Evolutionary conservation across 768 basidiomycete species (phyloP).

Genomic region (Lactarius hatsudake): DNA sequence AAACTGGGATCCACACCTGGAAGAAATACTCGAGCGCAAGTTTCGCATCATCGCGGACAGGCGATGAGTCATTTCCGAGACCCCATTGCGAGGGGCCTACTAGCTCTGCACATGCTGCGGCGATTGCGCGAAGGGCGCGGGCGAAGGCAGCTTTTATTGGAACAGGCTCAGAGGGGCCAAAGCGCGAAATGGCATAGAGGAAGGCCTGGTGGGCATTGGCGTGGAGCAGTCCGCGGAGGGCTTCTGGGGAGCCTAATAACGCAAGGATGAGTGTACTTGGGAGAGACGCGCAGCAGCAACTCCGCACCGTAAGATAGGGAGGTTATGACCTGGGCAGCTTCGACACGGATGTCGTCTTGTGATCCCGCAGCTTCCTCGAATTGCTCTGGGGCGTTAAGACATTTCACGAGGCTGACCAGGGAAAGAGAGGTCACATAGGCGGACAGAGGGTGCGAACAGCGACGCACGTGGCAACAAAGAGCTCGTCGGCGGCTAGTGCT

Average conservation of each 20-base stretch:
- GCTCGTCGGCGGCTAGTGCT: slow-evolving; percentile 52
- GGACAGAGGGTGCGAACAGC: background rate
- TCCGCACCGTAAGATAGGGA: slow-evolving; percentile 65
- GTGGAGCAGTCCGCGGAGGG: slow-evolving; percentile 54
- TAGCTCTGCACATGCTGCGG: slow-evolving; percentile 59
- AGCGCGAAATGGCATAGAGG: slow-evolving; percentile 56
- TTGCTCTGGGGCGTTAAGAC: slow-evolving; percentile 46
- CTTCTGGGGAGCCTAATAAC: slow-evolving; percentile 56
- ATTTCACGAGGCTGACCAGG: slow-evolving; percentile 56
- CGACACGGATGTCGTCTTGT: slow-evolving; percentile 56
- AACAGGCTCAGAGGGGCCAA: slow-evolving; percentile 39
- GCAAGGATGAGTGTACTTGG: background rate
- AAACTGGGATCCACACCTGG: slow-evolving; percentile 40
- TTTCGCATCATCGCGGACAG: slow-evolving; percentile 49
- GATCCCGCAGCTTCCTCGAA: slow-evolving; percentile 36
- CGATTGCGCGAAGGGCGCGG: slow-evolving; percentile 60
- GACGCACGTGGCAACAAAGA: slow-evolving; percentile 54
- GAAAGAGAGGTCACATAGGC: background rate
- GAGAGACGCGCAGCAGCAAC: background rate
- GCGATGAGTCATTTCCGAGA: slow-evolving; percentile 44
- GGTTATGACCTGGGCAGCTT: slow-evolving; percentile 72
- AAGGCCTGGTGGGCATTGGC: slow-evolving; percentile 59
- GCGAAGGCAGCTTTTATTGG: slow-evolving; percentile 55
- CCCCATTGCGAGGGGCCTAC: slow-evolving; percentile 72
- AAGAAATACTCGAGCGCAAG: slow-evolving; percentile 59